Evolutionary conservation across 768 basidiomycete species (phyloP).

Genomic region (Amanita fuliginea): DNA sequence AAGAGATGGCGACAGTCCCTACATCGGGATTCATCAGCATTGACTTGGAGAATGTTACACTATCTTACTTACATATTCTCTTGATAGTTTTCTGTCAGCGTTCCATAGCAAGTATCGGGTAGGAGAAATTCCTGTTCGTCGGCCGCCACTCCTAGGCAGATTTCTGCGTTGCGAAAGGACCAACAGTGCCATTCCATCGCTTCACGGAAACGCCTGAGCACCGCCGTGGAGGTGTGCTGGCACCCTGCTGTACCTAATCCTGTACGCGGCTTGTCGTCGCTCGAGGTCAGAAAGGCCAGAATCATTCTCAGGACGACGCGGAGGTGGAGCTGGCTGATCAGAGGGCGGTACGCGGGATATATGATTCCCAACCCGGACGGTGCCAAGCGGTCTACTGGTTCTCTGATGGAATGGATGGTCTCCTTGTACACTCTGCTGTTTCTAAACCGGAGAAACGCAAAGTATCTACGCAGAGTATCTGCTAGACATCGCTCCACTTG

Average conservation of each 20-base stretch:
- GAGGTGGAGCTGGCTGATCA: slow-evolving; percentile 20
- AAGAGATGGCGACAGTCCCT: slow-evolving; percentile 40
- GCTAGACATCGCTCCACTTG: slow-evolving; percentile 18
- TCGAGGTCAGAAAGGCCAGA: slow-evolving; percentile 18
- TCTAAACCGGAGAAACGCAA: slow-evolving; percentile 47
- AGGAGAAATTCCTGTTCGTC: slow-evolving; percentile 49
- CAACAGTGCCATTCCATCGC: slow-evolving; percentile 36
- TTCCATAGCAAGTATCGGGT: slow-evolving; percentile 41
- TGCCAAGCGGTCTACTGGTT: slow-evolving; percentile 11
- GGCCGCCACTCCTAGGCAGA: slow-evolving; percentile 41
- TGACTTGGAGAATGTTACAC: not conserved
- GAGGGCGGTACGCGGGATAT: slow-evolving; percentile 18
- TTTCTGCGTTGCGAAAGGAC: slow-evolving; percentile 35
- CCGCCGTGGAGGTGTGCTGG: not conserved
- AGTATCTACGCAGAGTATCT: slow-evolving; percentile 35
- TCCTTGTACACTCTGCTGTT: slow-evolving; percentile 37
- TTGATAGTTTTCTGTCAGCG: slow-evolving; percentile 37
- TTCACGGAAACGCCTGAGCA: slow-evolving; percentile 17
- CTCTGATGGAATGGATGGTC: slow-evolving; percentile 20
- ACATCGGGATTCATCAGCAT: not conserved
- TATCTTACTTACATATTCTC: slow-evolving; percentile 26
- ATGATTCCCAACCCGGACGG: slow-evolving; percentile 12
- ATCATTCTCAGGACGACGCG: slow-evolving; percentile 22
- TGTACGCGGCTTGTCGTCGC: not conserved
- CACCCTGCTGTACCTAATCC: not conserved